Conservation (phyloP, 1,139 yeast species). For the Meyerozyma smithsonii region DNA sequence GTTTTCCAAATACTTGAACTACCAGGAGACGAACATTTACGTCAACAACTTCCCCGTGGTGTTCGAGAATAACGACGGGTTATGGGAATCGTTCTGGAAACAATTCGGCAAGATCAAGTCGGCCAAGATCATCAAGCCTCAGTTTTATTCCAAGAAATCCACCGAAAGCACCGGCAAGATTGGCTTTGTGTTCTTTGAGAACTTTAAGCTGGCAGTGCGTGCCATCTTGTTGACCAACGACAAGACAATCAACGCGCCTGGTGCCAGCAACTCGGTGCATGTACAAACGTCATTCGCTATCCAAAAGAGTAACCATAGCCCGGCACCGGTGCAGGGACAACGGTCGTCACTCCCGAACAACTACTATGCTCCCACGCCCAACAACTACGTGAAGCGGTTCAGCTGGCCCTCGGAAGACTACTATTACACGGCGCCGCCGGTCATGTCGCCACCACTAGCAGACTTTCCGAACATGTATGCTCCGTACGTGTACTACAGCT, state of each 20-base stretch:
- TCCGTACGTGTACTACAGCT: conserved; percentile 9
- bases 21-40: conserved; percentile 58
- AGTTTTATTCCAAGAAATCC: conserved; percentile 22
- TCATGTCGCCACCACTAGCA: conserved; percentile 7
- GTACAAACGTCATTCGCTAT: conserved; percentile 34
- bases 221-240: conserved; percentile 12
- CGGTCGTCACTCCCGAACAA: conserved; percentile 8
- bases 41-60: conserved; percentile 47
- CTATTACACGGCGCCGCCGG: conserved; percentile 3
- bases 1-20: conserved; percentile 24
- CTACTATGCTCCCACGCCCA: conserved; percentile 5
- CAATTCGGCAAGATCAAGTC: conserved; percentile 40
- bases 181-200: conserved; percentile 11
- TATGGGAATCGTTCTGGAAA: conserved; percentile 38
- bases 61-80: conserved; percentile 34
- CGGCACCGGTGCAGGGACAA: conserved; percentile 4
- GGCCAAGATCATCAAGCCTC: conserved; percentile 43
- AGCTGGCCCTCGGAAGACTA: conserved; percentile 9
- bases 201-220: conserved; percentile 10
- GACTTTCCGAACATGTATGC: conserved; percentile 8
- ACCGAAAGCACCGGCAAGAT: conserved; percentile 13
- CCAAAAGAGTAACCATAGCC: conserved; percentile 20
- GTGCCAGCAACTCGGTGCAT: conserved; percentile 8
- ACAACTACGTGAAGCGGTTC: conserved; percentile 7
- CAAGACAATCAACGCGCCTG: conserved; percentile 23